Evolutionary conservation across 768 basidiomycete species (phyloP), one percentile per base, ranked within the genome.

Genomic region (Gautieria morchelliformis): DNA sequence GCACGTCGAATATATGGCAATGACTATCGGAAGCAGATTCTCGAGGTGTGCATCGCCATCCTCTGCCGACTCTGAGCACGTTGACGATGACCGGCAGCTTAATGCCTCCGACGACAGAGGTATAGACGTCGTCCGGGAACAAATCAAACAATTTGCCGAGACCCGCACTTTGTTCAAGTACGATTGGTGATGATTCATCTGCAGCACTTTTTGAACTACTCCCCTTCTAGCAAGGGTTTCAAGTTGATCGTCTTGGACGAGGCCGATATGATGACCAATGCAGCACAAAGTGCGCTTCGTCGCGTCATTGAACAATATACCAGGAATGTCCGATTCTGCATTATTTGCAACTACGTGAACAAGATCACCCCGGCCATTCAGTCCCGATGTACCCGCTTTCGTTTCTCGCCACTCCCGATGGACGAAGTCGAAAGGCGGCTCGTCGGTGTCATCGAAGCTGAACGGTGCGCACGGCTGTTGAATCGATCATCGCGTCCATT

Each of bases 261-360:
- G 71, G 96, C 96, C n/a, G 96, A 99, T 76, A 96, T 96, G 95
- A 99, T 99, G 96, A 99, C 96, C 0, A 87, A 93, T 61, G 87
- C 90, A 56, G 96, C 96, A 1, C 96, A 99, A 67, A 90, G 94
- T 3, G 96, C 96, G 24, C 81, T 99, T 32, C 88, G 96, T 30
- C 87, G 96, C 64, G 88, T 98, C 37, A 97, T 99, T 63, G 96
- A 99, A 70, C 94, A 96, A 62, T 98, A 96, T 70, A 99, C 96
- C 19, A 92, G 87, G 72, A 98, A 98, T 66, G 96, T 97, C 63
- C 85, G 96, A 40, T 99, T 99, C 71, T 99, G 96, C 72, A 99
- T 99, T 65, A 95, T 99, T 59, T 98, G 96, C 78, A 99, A 99
- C 72, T 99, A 99, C 64, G 96, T 98, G 69, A 98, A 98, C 80